Evolutionary conservation across 2,329 filamentous ascomycete species (phyloP).

Genomic region (Akanthomyces uredinophilus): DNA sequence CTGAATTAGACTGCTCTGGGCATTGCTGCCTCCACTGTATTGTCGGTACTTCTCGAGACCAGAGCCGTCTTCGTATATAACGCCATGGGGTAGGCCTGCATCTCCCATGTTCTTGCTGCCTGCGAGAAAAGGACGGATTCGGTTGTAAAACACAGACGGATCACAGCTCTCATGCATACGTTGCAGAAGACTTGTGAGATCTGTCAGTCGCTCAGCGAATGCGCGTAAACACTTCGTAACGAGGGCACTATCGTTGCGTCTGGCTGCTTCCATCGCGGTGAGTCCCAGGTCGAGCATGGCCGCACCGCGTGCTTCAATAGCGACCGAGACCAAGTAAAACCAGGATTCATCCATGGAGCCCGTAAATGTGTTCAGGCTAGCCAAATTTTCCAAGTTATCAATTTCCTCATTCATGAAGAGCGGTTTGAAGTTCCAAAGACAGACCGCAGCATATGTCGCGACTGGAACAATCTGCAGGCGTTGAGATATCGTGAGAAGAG

Average conservation of each 20-base stretch:
- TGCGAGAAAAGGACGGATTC: constrained; percentile 91
- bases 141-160: constrained; percentile 89
- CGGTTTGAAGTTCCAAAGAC: constrained; percentile 95
- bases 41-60: constrained; percentile 67
- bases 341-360: constrained; percentile 95
- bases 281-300: constrained; percentile 87
- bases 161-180: constrained; percentile 96
- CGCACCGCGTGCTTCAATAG: constrained; percentile 87
- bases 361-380: constrained; percentile 84
- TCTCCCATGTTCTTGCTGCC: constrained; percentile 98
- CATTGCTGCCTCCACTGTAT: constrained; percentile 91
- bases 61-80: constrained; percentile 79
- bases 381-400: constrained; percentile 80
- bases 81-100: constrained; percentile 79
- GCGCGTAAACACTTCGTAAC: constrained; percentile 72
- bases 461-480: constrained; percentile 85
- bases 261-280: constrained; percentile 74
- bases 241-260: constrained; percentile 60
- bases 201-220: constrained; percentile 84
- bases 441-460: constrained; percentile 86
- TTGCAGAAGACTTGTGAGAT: constrained; percentile 71
- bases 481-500: constrained; percentile 70
- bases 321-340: constrained; percentile 95
- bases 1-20: constrained; percentile 93
- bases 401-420: constrained; percentile 78